A percentile compares a stretch with the other conserved stretches of the same genome.
Evolutionary conservation across 2,329 filamentous ascomycete species (phyloP).

Genomic region (Fusarium algeriense): DNA sequence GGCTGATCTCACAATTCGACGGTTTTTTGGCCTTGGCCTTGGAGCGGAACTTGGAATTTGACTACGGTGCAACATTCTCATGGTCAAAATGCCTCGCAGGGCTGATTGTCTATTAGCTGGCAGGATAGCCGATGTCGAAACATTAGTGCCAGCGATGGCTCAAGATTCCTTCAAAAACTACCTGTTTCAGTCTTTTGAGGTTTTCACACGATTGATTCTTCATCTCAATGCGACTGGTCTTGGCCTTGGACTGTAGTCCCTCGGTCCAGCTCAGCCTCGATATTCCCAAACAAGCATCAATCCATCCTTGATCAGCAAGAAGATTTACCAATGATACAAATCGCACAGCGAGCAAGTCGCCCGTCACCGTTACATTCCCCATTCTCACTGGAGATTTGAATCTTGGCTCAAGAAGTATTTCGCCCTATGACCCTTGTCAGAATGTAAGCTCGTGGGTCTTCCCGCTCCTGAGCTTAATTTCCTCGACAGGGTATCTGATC

Average conservation of each 20-base stretch:
- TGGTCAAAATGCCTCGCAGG: background rate
- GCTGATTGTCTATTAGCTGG: background rate
- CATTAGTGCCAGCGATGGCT: background rate
- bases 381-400: background rate
- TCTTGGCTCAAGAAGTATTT: constrained; percentile 1
- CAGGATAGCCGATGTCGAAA: background rate
- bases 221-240: background rate
- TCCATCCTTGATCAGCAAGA: background rate
- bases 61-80: background rate
- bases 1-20: background rate
- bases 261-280: background rate
- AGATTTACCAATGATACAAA: background rate
- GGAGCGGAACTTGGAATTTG: background rate
- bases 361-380: constrained; percentile 10
- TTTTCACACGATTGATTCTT: background rate
- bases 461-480: constrained; percentile 22
- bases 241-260: background rate
- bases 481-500: constrained; percentile 25
- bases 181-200: background rate
- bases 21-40: background rate
- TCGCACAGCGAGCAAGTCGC: background rate
- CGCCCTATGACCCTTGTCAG: constrained; percentile 6
- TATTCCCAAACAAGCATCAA: background rate
- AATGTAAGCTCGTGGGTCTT: constrained; percentile 26
- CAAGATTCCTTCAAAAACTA: background rate